Percentiles rank a stretch among this genome's conserved stretches.
Evolutionary conservation across 805 yeast genomes (phyloP).

Genomic region (Candida morakotiae): DNA sequence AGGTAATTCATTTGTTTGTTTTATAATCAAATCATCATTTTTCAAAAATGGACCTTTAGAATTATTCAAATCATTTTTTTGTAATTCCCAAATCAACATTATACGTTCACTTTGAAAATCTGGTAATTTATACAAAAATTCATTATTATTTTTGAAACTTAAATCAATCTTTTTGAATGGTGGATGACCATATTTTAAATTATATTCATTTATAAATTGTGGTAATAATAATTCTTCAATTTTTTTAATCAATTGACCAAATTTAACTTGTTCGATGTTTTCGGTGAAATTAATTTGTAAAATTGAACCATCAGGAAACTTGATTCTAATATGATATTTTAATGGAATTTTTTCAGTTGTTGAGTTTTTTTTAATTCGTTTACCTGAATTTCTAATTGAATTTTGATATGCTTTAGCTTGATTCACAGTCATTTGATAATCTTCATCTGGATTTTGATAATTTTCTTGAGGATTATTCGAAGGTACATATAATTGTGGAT

Average conservation of each 20-base stretch:
- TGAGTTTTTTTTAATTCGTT: constrained; percentile 7
- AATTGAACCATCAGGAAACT: constrained; percentile 36
- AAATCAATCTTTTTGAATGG: constrained; percentile 29
- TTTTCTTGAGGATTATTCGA: constrained; percentile 3
- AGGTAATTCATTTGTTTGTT: constrained; percentile 28
- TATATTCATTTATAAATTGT: constrained; percentile 24
- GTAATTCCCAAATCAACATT: constrained; percentile 33
- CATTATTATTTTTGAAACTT: constrained; percentile 25
- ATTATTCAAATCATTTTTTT: constrained; percentile 6
- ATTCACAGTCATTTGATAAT: constrained; percentile 34
- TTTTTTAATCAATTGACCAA: constrained; percentile 34
- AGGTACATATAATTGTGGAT: constrained; percentile 20
- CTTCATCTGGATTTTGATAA: constrained; percentile 41
- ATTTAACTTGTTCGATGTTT: constrained; percentile 19
- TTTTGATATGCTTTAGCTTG: constrained; percentile 37
- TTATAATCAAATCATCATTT: constrained; percentile 14
- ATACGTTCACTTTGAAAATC: constrained; percentile 28
- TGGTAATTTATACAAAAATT: constrained; percentile 21
- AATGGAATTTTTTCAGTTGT: constrained; percentile 14
- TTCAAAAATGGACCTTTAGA: constrained; percentile 25
- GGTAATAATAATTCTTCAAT: constrained; percentile 30
- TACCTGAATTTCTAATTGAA: constrained; percentile 24
- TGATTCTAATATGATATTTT: constrained; percentile 27
- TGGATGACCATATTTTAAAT: constrained; percentile 32
- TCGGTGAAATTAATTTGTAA: constrained; percentile 29